Base-by-base conservation (phyloP, 192 early-diverging fungal genomes). In the Coemansia umbellata region DNA sequence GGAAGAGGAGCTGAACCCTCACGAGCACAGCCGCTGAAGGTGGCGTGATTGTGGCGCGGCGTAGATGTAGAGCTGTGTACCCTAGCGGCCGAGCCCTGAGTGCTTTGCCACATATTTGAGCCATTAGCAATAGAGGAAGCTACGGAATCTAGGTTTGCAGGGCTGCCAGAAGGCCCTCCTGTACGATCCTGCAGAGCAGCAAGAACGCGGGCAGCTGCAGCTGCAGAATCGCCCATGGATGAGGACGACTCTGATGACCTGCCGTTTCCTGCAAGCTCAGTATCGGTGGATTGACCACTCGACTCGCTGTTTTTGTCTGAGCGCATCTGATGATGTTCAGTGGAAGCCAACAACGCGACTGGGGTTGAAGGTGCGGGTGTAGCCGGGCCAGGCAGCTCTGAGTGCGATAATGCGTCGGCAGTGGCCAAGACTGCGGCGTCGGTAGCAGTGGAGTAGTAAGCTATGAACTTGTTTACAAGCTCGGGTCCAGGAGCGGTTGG, bases 141-240 rank as follows among this genome's bases (percentile, higher is more conserved):
- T 13, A 45, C 50, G 6, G 55, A 37, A 11, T 41, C 68, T 5
- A 35, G 43, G 10, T 37, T 37, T 11, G 21, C 58, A 3, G 28
- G 28, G 23, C 45, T 40, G 8, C 47, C 37, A 7, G 59, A 23
- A 9, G 58, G 36, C 18, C n/a, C 49, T 15, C 58, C 59, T 3
- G 52, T 39, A 14, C 68, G 66, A 41, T 77, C 74, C 68, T 77
- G 74, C 74, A 68, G 66, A 3, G 66, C 63, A 7, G 74, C 74
- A 2, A 77, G 55, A 21, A 77, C 74, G n/a, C 74, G 74, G 4
- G 74, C 74, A 2, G 74, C 74, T 0, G 74, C 74, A 2, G 67
- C 44, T 3, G 74, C 74, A 42, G 74, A 66, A 28, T 70, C 74
- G 45, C 68, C 68, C 22, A 77, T 54, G 19, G 74, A 69, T 10